Evolutionary conservation across 371 early-diverging fungal species (phyloP).

Genomic region (Thermomucor indicae-seudaticae): DNA sequence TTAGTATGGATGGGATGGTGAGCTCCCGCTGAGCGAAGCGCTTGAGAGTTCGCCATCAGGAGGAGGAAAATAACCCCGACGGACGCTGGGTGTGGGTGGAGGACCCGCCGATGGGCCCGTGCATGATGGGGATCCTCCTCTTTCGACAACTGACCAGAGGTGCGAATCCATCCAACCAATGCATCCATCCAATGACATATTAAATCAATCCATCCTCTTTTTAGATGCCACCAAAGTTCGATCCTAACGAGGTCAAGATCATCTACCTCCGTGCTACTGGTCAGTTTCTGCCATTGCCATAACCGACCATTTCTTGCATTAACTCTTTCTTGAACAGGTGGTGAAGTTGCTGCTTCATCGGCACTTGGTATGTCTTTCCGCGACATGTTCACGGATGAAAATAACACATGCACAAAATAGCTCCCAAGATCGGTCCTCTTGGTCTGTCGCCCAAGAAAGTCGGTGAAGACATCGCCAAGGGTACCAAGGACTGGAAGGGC

Average conservation of each 20-base stretch:
- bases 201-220: conserved; percentile 7
- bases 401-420: conserved; percentile 6
- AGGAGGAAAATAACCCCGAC: background rate
- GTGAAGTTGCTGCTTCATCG: conserved; percentile 98
- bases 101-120: background rate
- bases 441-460: conserved; percentile 99
- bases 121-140: conserved; percentile 3
- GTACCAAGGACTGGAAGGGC: conserved; percentile 98
- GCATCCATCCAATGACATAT: conserved; percentile 3
- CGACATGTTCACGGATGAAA: background rate
- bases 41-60: background rate
- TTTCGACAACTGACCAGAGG: conserved; percentile 4
- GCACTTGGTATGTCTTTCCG: conserved; percentile 90
- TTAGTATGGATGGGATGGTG: no score
- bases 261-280: conserved; percentile 97
- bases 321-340: conserved; percentile 29
- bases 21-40: no score
- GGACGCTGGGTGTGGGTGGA: background rate
- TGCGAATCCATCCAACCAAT: conserved; percentile 16
- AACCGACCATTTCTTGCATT: background rate
- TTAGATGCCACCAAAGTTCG: conserved; percentile 80
- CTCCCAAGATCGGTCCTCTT: conserved; percentile 99
- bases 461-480: conserved; percentile 99
- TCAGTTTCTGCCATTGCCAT: conserved; percentile 35
- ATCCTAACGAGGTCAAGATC: conserved; percentile 87